Conservation (phyloP, 2,329 filamentous ascomycete species). For the Cryphonectria parasitica region DNA sequence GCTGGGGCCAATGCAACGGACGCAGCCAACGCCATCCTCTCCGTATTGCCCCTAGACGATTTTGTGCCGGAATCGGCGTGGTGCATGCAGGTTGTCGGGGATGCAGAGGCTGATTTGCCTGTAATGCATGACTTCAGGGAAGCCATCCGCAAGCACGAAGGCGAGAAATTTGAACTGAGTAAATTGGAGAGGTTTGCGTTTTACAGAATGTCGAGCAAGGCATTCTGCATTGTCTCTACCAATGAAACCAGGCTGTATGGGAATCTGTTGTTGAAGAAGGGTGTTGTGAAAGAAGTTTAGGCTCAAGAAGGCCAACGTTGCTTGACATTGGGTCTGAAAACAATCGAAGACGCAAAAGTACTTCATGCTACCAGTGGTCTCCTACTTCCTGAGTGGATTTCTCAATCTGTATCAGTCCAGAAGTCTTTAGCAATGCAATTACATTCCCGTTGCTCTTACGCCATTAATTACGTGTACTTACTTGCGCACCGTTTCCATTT, state of each 20-base stretch:
- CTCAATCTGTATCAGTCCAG: no score
- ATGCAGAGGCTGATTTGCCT: conserved; percentile 12
- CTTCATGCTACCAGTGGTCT: no score
- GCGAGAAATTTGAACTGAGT: conserved; percentile 11
- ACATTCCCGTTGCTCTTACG: not conserved
- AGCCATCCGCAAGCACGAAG: conserved; percentile 13
- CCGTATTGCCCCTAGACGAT: conserved; percentile 18
- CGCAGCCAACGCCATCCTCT: conserved; percentile 22
- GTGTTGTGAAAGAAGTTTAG: conserved; percentile 4
- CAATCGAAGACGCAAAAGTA: no score
- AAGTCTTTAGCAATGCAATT: not conserved
- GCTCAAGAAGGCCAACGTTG: not conserved
- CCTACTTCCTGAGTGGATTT: no score
- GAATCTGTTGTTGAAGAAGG: conserved; percentile 17
- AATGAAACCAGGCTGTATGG: conserved; percentile 14
- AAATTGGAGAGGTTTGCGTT: conserved; percentile 20
- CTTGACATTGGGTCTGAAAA: not conserved
- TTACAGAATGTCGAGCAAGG: conserved; percentile 11
- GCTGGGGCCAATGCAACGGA: conserved; percentile 17
- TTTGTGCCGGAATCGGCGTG: conserved; percentile 19
- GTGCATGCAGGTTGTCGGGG: conserved; percentile 22
- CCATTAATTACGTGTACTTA: no score
- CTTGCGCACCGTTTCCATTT: no score
- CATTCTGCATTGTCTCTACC: conserved; percentile 16
- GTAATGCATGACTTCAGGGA: conserved; percentile 19